Evolutionary conservation across 257 asterid species (phyloP).

Genomic region (Rhazya stricta): DNA sequence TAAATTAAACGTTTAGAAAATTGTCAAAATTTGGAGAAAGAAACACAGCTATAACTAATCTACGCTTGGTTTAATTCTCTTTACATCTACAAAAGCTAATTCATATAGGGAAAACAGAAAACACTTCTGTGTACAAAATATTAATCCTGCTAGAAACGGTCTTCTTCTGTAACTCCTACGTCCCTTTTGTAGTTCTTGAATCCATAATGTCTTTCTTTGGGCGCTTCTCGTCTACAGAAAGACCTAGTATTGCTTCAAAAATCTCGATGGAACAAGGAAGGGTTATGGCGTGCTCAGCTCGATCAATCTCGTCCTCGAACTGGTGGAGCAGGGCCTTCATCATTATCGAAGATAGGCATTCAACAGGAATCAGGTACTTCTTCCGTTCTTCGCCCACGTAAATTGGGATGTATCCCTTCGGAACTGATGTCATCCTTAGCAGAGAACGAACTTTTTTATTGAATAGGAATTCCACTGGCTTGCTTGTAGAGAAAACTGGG

Average conservation of each 20-base stretch:
- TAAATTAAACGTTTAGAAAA: too few relatives aligned
- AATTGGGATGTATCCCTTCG: background rate
- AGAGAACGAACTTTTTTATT: background rate
- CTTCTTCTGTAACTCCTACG: background rate
- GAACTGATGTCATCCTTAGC: background rate
- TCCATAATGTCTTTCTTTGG: background rate
- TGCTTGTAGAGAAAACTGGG: background rate
- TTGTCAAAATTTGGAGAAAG: too few relatives aligned
- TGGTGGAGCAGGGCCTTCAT: conserved; percentile 2
- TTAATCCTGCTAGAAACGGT: background rate
- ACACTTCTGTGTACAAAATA: background rate
- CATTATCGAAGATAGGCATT: background rate
- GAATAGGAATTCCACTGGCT: background rate
- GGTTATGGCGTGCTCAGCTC: background rate
- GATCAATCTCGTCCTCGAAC: background rate
- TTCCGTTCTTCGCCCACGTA: conserved; percentile 1
- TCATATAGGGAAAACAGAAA: background rate
- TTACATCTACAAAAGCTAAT: background rate
- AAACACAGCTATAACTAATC: too few relatives aligned
- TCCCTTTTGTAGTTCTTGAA: background rate
- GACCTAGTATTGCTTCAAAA: background rate
- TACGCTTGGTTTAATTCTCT: too few relatives aligned
- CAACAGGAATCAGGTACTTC: background rate
- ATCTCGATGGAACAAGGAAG: background rate
- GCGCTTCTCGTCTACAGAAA: background rate